Base-by-base conservation (phyloP, 2,329 filamentous ascomycete species). In the Stagonosporopsis tanaceti region DNA sequence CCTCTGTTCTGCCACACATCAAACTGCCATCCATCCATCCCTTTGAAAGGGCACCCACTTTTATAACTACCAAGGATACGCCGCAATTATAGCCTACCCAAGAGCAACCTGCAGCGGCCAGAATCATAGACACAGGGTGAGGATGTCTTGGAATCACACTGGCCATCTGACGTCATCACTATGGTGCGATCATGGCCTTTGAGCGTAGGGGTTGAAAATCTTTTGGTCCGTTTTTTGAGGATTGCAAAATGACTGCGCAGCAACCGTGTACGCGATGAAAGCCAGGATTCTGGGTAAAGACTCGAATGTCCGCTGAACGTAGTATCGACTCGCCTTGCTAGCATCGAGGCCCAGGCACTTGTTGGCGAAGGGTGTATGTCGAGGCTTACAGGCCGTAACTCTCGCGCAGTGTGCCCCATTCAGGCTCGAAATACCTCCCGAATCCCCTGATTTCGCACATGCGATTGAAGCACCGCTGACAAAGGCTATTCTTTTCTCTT, bases 371-470 rank as follows among this genome's bases (percentile, higher is more conserved):
- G 30, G 6, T 9, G 25, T 11, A 3, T 28, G 25, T 30, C 39
- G 27, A 44, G 8, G 17, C 11, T 60, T 51, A 62, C 8, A 59
- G 38, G 4, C 58, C 59, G 15, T 52, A 59, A 11, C 51, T 53
- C 9, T 47, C 42, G 15, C 59, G 65, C 24, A 67, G 42, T 11
- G 51, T 63, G 6, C 65, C 65, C 63, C 63, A 67, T 25, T 65
- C 65, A 9, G 57, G 51, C 25, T 69, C 65, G 37, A 69, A 69
- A 34, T 62, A 68, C 7, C 59, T 55, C 1, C 65, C 64, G 44
- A 69, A 69, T 9, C 65, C 63, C 28, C 60, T 54, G 25, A 69
- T 67, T 50, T 68, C 67, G 38, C 61, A 65, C 60, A 68, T 68
- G 6, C 67, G 58, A 12, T 64, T 64, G 41, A 63, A 70, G 38